Conservation (phyloP, 768 basidiomycete species). For the Sporobolomyces pararoseus region DNA sequence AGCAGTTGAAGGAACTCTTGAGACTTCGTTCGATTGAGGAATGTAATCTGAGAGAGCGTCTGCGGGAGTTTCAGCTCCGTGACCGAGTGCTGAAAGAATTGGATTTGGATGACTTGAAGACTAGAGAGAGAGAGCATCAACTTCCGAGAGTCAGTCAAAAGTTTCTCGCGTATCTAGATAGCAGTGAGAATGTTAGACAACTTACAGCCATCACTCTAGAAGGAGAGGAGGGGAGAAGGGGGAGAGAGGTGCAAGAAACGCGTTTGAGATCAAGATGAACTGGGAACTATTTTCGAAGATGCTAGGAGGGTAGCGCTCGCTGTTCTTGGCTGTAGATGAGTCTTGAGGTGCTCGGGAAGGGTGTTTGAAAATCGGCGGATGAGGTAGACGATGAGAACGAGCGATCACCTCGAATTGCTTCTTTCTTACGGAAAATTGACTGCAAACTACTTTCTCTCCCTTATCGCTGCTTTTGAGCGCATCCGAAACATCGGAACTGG, state of each 20-base stretch:
- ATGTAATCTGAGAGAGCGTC: conserved; percentile 87
- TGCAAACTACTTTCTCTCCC: background rate
- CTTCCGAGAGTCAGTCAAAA: background rate
- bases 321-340: background rate
- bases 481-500: background rate
- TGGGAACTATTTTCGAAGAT: background rate
- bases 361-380: background rate
- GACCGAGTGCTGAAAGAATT: conserved; percentile 11
- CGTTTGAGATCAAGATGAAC: conserved; percentile 1
- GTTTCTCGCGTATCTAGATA: background rate
- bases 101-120: conserved; percentile 6
- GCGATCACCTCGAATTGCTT: background rate
- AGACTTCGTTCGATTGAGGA: conserved; percentile 77
- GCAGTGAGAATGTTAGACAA: background rate
- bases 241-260: background rate
- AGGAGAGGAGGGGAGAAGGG: background rate
- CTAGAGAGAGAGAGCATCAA: background rate
- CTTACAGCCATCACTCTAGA: conserved; percentile 14
- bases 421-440: background rate
- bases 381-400: background rate
- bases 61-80: conserved; percentile 52
- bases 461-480: background rate
- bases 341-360: background rate
- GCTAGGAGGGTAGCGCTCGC: conserved; percentile 3
- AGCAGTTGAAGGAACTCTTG: conserved; percentile 61